These are phyloP conservation scores for Achaetomiella virescens DNA, from an alignment of 495 filamentous ascomycete species.

Conservation along the genomic window DNA sequence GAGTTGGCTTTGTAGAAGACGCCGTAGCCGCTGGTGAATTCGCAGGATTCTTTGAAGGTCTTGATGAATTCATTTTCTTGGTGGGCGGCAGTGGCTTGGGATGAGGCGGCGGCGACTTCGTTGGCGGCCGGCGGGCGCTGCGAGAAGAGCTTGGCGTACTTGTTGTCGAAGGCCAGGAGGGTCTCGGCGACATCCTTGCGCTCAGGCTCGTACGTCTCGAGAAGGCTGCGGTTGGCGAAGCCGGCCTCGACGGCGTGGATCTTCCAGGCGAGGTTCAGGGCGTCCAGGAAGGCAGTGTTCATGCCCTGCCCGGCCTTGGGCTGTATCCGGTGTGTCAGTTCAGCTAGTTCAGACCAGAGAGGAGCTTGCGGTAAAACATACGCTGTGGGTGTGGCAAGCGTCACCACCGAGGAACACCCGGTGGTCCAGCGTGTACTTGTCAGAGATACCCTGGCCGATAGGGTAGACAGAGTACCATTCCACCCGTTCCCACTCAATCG, in stretches of 20 bases:
- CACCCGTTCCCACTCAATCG: conserved; percentile 61
- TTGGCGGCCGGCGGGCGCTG: conserved; percentile 49
- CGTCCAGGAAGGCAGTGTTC: conserved; percentile 79
- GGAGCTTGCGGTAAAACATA: conserved; percentile 25
- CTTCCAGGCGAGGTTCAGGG: conserved; percentile 81
- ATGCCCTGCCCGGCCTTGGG: conserved; percentile 83
- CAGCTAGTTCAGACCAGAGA: neutral
- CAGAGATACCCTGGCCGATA: conserved; percentile 68
- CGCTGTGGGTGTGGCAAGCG: conserved; percentile 76
- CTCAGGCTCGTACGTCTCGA: conserved; percentile 69
- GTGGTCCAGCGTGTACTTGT: conserved; percentile 58
- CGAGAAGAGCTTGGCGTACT: conserved; percentile 63
- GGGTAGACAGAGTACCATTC: conserved; percentile 67
- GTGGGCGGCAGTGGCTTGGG: conserved; percentile 20
- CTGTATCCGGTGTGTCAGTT: conserved; percentile 15
- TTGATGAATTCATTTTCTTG: conserved; percentile 64
- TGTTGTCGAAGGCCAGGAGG: conserved; percentile 66
- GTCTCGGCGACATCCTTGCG: conserved; percentile 63
- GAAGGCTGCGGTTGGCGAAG: conserved; percentile 48
- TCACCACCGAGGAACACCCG: conserved; percentile 75
- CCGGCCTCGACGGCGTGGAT: conserved; percentile 64
- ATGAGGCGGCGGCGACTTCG: conserved; percentile 34
- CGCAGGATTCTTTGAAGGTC: conserved; percentile 65
- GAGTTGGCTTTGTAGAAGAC: conserved; percentile 58
- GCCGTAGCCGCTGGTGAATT: conserved; percentile 65